phyloP scores from a whole-genome alignment of 176 grass and related monocot genomes.

The Lolium multiflorum region DNA sequence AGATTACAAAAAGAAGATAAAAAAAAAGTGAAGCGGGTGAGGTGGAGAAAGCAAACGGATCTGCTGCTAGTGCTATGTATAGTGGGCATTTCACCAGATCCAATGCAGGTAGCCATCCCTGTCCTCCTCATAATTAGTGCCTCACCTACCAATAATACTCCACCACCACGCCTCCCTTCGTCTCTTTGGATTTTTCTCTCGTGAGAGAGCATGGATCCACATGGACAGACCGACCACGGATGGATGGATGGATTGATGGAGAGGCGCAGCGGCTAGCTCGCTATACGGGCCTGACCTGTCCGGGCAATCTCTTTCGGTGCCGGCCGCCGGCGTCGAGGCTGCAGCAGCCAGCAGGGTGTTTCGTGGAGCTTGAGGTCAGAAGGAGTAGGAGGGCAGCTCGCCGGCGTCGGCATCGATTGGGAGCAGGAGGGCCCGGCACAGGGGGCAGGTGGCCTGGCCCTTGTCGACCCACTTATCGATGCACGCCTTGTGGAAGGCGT shows the following conservation, averaged over 20 bases:
- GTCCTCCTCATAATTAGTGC: slow-evolving; percentile 66
- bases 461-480: slow-evolving; percentile 94
- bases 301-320: not conserved
- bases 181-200: not conserved
- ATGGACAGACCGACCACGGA: not conserved
- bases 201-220: slow-evolving; percentile 13
- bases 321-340: not conserved
- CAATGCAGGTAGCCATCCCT: slow-evolving; percentile 56
- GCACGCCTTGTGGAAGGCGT: slow-evolving; percentile 83
- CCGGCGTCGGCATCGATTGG: not conserved
- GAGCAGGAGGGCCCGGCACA: slow-evolving; percentile 71
- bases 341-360: slow-evolving; percentile 2
- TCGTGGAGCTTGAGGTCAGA: slow-evolving; percentile 21
- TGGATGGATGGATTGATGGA: slow-evolving; percentile 4
- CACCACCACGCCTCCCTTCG: slow-evolving; percentile 30
- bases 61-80: slow-evolving; percentile 18
- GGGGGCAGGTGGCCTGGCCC: slow-evolving; percentile 74
- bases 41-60: slow-evolving; percentile 6
- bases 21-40: not conserved
- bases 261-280: not conserved
- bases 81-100: slow-evolving; percentile 50
- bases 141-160: slow-evolving; percentile 42
- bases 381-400: slow-evolving; percentile 4
- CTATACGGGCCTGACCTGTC: slow-evolving; percentile 35
- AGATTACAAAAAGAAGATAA: not conserved